Evolutionary conservation across 164 flowering plant species (phyloP), one percentile per base, ranked within the genome.

Genomic region (Houttuynia cordata): DNA sequence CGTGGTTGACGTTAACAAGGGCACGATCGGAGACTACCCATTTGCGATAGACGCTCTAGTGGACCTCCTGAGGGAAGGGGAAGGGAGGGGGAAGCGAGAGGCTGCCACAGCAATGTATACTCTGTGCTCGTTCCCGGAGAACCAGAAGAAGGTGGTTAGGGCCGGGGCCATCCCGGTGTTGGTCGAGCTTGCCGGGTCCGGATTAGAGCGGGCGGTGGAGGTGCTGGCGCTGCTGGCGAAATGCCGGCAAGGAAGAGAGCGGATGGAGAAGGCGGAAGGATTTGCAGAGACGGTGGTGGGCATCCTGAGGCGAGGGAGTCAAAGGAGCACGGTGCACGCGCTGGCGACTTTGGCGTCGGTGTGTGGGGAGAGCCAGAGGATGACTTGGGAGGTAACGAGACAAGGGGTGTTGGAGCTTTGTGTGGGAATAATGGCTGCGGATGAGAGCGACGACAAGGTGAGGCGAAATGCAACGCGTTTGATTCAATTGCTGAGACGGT

Each of bases 1-100:
- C 0, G 86, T 94, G 24, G 86, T 94, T 71, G 99, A 94, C 57
- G 99, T 94, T 24, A 94, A 94, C 60, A 91, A 87, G 63, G 96
- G 84, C 19, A 91, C 96, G 0, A 91, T 94, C 37, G 97, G 99
- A 9, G 84, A 81, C 0, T 80, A 83, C 75, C 97, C 96, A 0
- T 67, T 49, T 61, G 96, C 96, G 0, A 81, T 91, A 49, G 51
- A 60, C 9, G 70, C 83, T 10, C 58, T 94, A 59, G 85, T 91
- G 58, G 63, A 64, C 24, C 80, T 89, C 42, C 70, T 87, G 3
- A 24, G 74, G 17, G 79, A 72, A 1, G 93, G 97, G 24, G 80
- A 76, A 45, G 74, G 70, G 23, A 72, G 96, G 62, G 97, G 86
- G 73, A 75, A 68, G 79, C 84, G 81, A 50, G 99, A 94, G 63